A percentile compares a stretch with the other conserved stretches of the same genome.
Evolutionary conservation across 129 eudicot species (phyloP).

Genomic region (Pulicaria dysenterica): DNA sequence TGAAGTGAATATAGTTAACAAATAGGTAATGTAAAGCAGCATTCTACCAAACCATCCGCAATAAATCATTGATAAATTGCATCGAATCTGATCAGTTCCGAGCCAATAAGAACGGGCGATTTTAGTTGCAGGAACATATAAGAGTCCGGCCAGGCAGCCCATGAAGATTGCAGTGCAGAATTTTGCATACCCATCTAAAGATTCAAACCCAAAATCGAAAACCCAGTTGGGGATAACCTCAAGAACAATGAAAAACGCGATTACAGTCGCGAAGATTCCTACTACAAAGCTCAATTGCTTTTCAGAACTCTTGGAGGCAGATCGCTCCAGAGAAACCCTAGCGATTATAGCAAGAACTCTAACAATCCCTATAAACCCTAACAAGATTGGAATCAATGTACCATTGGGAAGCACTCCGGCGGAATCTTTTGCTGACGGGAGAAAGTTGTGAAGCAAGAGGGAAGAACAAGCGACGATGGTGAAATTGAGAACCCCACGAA

Average conservation of each 20-base stretch:
- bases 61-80: slow-evolving; percentile 73
- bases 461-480: slow-evolving; percentile 51
- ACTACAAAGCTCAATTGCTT: slow-evolving; percentile 59
- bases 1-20: slow-evolving; percentile 58
- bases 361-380: slow-evolving; percentile 53
- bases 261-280: slow-evolving; percentile 51
- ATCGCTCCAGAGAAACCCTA: slow-evolving; percentile 66
- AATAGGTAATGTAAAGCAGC: slow-evolving; percentile 59
- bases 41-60: slow-evolving; percentile 80
- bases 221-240: slow-evolving; percentile 55
- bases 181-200: slow-evolving; percentile 71
- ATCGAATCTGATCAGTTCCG: slow-evolving; percentile 87
- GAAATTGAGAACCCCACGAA: slow-evolving; percentile 57
- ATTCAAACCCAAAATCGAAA: slow-evolving; percentile 58
- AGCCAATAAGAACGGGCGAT: slow-evolving; percentile 85
- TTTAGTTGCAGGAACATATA: slow-evolving; percentile 69
- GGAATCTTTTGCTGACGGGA: slow-evolving; percentile 38
- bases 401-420: slow-evolving; percentile 62
- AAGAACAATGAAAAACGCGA: slow-evolving; percentile 45
- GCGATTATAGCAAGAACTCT: slow-evolving; percentile 45
- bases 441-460: slow-evolving; percentile 49
- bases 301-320: slow-evolving; percentile 74
- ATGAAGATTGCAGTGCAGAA: slow-evolving; percentile 51
- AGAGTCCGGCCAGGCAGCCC: slow-evolving; percentile 65
- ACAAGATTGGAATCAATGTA: slow-evolving; percentile 67